Evolutionary conservation across 345 rosid species (phyloP).

Genomic region (Lepidium aucheri): DNA sequence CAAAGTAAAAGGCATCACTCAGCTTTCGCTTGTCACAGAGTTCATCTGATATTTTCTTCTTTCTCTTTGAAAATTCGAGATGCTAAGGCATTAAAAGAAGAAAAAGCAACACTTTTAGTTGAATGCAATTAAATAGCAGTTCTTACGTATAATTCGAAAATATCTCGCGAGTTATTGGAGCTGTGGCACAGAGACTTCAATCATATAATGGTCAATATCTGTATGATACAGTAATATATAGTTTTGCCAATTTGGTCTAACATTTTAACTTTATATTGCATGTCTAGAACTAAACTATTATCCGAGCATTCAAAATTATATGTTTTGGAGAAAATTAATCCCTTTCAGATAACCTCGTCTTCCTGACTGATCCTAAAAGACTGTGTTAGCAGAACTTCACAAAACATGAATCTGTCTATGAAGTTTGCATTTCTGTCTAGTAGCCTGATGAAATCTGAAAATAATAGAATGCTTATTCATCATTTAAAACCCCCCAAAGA

Average conservation of each 20-base stretch:
- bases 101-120: slow-evolving; percentile 11
- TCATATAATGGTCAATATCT: not conserved
- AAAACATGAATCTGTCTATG: not conserved
- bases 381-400: not conserved
- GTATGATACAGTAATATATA: not conserved
- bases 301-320: not conserved
- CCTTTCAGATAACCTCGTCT: not conserved
- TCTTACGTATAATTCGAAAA: not conserved
- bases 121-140: not conserved
- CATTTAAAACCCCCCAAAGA: not conserved
- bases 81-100: slow-evolving; percentile 45
- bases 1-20: slow-evolving; percentile 61
- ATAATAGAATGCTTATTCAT: slow-evolving; percentile 1
- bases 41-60: slow-evolving; percentile 59
- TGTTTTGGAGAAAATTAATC: not conserved
- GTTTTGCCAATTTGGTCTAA: not conserved
- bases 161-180: not conserved
- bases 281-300: not conserved
- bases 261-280: not conserved
- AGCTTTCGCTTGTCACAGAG: slow-evolving; percentile 82
- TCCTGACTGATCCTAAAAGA: not conserved
- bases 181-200: not conserved
- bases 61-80: slow-evolving; percentile 65
- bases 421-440: not conserved
- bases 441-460: not conserved